Evolutionary conservation across 192 early-diverging fungal genomes (phyloP).

Genomic region (Gryganskiella cystojenkinii): DNA sequence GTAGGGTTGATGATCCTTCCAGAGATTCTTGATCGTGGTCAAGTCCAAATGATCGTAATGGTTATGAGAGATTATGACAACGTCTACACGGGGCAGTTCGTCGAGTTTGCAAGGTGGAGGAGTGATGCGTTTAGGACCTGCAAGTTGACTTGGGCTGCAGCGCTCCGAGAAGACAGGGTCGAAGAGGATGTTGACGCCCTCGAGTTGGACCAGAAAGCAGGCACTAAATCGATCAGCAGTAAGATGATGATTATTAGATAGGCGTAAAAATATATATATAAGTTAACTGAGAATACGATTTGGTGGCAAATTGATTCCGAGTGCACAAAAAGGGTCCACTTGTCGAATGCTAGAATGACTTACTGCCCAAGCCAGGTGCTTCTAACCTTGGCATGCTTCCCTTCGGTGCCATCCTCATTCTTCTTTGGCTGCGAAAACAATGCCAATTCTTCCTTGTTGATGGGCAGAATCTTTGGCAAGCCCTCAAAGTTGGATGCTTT

Average conservation of each 20-base stretch:
- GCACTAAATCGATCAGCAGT: too few relatives aligned
- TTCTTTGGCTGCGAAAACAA: constrained; percentile 29
- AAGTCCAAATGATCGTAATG: constrained; percentile 92
- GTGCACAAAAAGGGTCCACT: neutral
- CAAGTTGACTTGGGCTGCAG: constrained; percentile 75
- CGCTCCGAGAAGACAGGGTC: constrained; percentile 82
- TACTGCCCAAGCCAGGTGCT: constrained; percentile 51
- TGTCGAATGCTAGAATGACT: neutral
- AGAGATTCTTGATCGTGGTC: constrained; percentile 67
- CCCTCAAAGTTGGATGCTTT: constrained; percentile 6
- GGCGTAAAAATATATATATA: too few relatives aligned
- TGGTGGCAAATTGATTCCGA: neutral
- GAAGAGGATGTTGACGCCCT: constrained; percentile 75
- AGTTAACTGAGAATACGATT: too few relatives aligned
- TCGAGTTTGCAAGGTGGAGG: constrained; percentile 71
- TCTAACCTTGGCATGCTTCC: constrained; percentile 4
- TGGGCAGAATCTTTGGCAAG: constrained; percentile 27
- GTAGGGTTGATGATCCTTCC: constrained; percentile 55
- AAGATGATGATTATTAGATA: too few relatives aligned
- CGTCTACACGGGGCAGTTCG: constrained; percentile 76
- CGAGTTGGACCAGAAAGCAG: constrained; percentile 70
- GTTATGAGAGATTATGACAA: constrained; percentile 85
- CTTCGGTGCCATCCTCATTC: neutral
- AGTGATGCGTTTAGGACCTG: constrained; percentile 75
- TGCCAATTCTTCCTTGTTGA: constrained; percentile 36